These are phyloP conservation scores for Curvularia sp. DNA, from an alignment of 2,329 filamentous ascomycete genomes.

Conservation along the genomic window DNA sequence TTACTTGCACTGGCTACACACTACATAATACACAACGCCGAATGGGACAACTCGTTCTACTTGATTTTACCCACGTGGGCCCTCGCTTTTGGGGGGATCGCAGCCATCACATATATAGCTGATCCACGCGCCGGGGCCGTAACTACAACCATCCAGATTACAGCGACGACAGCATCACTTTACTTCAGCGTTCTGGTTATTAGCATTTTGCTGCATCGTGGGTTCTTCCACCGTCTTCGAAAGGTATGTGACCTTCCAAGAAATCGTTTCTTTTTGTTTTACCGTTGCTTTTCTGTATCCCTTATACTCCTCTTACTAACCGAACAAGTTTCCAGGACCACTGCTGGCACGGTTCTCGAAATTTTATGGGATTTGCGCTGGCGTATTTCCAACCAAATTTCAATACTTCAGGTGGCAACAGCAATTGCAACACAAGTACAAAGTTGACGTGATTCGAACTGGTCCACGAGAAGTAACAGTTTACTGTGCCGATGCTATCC, in stretches of 20 bases:
- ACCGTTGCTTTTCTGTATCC: not conserved
- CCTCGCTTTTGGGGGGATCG: slow-evolving; percentile 26
- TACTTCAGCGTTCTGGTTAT: slow-evolving; percentile 33
- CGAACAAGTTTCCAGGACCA: slow-evolving; percentile 48
- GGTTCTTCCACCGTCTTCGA: slow-evolving; percentile 51
- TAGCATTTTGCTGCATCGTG: slow-evolving; percentile 52
- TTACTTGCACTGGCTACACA: slow-evolving; percentile 36
- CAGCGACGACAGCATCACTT: slow-evolving; percentile 20
- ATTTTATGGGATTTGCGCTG: slow-evolving; percentile 44
- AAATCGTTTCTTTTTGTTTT: not conserved
- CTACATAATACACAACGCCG: slow-evolving; percentile 28
- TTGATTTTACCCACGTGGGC: slow-evolving; percentile 24
- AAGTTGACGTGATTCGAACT: slow-evolving; percentile 43
- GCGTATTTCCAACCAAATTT: slow-evolving; percentile 26
- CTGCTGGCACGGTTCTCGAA: slow-evolving; percentile 48
- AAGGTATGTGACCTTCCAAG: slow-evolving; percentile 24
- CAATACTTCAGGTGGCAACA: slow-evolving; percentile 38
- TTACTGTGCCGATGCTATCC: slow-evolving; percentile 37
- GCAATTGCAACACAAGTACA: slow-evolving; percentile 37
- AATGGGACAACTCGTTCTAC: slow-evolving; percentile 35
- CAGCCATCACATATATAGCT: slow-evolving; percentile 25
- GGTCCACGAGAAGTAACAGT: slow-evolving; percentile 46
- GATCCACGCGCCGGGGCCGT: slow-evolving; percentile 20
- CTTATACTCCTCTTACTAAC: not conserved
- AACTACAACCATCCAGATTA: slow-evolving; percentile 15